Evolutionary conservation across 2,329 filamentous ascomycete genomes (phyloP).

Genomic region (Amphichorda felina): DNA sequence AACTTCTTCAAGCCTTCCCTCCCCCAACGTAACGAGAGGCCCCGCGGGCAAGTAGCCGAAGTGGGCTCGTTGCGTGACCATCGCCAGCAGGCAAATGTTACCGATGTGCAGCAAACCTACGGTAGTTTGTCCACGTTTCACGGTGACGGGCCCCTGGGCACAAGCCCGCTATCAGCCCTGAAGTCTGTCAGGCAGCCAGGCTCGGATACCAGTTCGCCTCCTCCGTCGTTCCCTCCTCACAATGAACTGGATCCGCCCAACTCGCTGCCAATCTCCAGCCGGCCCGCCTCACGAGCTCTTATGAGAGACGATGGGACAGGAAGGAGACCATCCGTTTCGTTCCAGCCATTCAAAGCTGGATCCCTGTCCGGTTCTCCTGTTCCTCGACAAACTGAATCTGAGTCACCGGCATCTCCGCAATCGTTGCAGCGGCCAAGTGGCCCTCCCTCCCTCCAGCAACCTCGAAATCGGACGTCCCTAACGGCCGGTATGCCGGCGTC

Average conservation of each 20-base stretch:
- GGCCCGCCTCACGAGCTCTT: constrained; percentile 18
- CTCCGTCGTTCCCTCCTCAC: constrained; percentile 35
- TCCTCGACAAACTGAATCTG: constrained; percentile 34
- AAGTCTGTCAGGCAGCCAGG: constrained; percentile 53
- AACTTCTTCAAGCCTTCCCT: constrained; percentile 75
- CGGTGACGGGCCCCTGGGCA: constrained; percentile 63
- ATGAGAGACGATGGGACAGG: constrained; percentile 35
- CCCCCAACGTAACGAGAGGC: constrained; percentile 36
- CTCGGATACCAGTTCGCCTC: constrained; percentile 50
- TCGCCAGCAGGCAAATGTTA: constrained; percentile 30
- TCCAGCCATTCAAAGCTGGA: constrained; percentile 92
- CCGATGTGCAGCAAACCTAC: constrained; percentile 67
- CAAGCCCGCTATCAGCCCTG: constrained; percentile 77
- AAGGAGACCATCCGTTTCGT: constrained; percentile 74
- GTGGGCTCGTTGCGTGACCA: constrained; percentile 66
- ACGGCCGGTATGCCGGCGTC: constrained; percentile 67
- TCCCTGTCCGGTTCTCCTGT: constrained; percentile 81
- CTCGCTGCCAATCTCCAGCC: constrained; percentile 39
- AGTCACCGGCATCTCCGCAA: constrained; percentile 42
- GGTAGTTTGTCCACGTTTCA: constrained; percentile 86
- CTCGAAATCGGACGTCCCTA: constrained; percentile 59
- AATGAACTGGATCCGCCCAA: constrained; percentile 32
- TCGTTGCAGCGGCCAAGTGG: constrained; percentile 36
- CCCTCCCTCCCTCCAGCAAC: constrained; percentile 34
- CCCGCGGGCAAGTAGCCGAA: constrained; percentile 31